Base-by-base conservation (phyloP, 371 early-diverging fungal species). In the Chytridium lagenaria region DNA sequence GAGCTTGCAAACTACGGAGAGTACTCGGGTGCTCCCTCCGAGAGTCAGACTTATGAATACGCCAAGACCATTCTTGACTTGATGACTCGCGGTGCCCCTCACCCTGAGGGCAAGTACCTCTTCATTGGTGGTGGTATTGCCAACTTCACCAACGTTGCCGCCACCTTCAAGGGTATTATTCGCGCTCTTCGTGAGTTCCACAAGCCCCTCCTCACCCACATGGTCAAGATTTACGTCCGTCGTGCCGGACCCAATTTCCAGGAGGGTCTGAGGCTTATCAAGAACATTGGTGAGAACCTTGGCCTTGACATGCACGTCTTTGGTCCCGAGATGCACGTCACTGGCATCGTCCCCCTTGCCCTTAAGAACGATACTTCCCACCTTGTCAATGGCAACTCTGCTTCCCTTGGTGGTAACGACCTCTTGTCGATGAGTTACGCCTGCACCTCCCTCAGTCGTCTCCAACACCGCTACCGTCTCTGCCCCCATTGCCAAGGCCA, bases 71-170 rank as follows among this genome's bases (percentile, higher is more conserved):
- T 98, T 68, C 83, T 98, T 63, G 98, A 97, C 76, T 86, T 98
- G 67, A 98, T 98, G 98, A 97, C 98, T 16, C 95, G 96, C 66
- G 91, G 91, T 68, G 78, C 84, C 7, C 87, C 84, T 51, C 89
- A 95, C 78, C 89, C 93, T 67, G 90, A 94, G 34, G 97, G 97
- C 80, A 98, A 98, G 83, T 88, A 96, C 69, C 86, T 98, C 67
- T 94, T 98, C 83, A 95, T 98, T 78, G 98, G 98, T 79, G 98
- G 98, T 80, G 98, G 98, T 83, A 98, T 98, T 78, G 98, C 98
- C 85, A 98, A 98, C 92, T 98, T 98, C 75, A 98, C 98, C 83
- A 97, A 98, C 83, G 98, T 98, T 26, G 97, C 97, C 26, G 89
- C 96, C 64, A 98, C 98, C 31, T 98, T 98, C 91, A 97, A 98